Conservation (phyloP, 192 early-diverging fungal species). For the Cladochytrium replicatum region DNA sequence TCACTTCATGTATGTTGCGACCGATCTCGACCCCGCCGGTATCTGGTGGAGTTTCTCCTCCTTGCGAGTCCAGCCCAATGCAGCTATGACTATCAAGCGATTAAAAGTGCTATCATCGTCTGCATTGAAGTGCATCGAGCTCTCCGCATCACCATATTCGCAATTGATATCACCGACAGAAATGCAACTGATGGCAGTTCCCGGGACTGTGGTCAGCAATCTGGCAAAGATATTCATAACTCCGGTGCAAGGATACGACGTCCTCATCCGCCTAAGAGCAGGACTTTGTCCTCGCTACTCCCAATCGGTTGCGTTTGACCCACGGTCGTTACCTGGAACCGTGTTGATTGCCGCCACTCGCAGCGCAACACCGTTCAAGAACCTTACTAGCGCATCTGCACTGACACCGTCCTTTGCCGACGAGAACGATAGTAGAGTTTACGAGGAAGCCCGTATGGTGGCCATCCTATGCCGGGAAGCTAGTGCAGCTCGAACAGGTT, state of each 20-base stretch:
- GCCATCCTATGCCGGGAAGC: no score
- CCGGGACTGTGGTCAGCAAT: neutral
- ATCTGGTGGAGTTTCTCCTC: slow-evolving; percentile 52
- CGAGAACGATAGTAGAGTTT: slow-evolving; percentile 37
- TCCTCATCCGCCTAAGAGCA: slow-evolving; percentile 57
- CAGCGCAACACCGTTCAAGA: slow-evolving; percentile 55
- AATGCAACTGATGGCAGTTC: neutral
- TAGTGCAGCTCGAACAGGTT: no score
- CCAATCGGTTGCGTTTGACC: slow-evolving; percentile 25
- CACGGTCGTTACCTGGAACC: slow-evolving; percentile 22
- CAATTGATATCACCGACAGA: neutral
- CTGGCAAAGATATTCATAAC: slow-evolving; percentile 64
- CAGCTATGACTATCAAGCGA: slow-evolving; percentile 48
- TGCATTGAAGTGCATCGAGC: slow-evolving; percentile 42
- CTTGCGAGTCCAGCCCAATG: no score
- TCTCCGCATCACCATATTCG: neutral
- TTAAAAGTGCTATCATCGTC: slow-evolving; percentile 57
- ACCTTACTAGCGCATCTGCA: slow-evolving; percentile 53
- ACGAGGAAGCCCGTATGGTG: no score
- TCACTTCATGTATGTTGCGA: slow-evolving; percentile 68
- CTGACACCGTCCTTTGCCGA: slow-evolving; percentile 25
- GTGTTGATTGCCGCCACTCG: slow-evolving; percentile 20
- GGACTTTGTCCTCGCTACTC: slow-evolving; percentile 46
- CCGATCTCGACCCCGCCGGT: slow-evolving; percentile 48
- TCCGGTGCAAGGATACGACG: slow-evolving; percentile 70